Evolutionary conservation across 2,329 filamentous ascomycete species (phyloP).

Genomic region (Coniochaeta ligniaria): DNA sequence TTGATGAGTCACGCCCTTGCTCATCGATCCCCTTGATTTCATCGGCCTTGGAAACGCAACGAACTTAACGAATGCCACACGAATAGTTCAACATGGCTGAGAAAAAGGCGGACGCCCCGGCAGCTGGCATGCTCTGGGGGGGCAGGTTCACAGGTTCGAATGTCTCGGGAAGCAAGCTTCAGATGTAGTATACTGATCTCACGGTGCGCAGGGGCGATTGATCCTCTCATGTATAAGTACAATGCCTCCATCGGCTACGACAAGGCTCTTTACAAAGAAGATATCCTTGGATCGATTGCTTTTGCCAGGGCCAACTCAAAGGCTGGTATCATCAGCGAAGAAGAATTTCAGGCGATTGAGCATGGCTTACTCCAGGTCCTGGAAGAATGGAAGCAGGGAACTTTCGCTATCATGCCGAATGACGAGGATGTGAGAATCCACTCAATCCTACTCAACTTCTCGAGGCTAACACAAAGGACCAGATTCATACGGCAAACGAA

Average conservation of each 20-base stretch:
- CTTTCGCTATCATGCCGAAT: conserved; percentile 43
- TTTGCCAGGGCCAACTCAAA: conserved; percentile 76
- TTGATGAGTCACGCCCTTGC: too few relatives aligned
- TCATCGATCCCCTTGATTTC: too few relatives aligned
- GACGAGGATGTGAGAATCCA: conserved; percentile 35
- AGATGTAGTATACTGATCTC: conserved; percentile 13
- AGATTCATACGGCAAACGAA: conserved; percentile 64
- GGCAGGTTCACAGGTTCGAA: conserved; percentile 42
- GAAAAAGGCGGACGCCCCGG: too few relatives aligned
- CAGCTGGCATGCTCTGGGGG: conserved; percentile 30
- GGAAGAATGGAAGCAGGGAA: conserved; percentile 44
- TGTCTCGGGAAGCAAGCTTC: conserved; percentile 4
- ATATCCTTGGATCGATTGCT: conserved; percentile 73
- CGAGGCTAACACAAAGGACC: conserved; percentile 22
- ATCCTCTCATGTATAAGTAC: conserved; percentile 81
- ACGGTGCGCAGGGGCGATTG: conserved; percentile 58
- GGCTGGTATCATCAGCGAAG: conserved; percentile 62
- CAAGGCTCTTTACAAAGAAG: conserved; percentile 68
- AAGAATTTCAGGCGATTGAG: conserved; percentile 71
- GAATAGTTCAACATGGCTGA: too few relatives aligned
- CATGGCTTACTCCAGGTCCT: conserved; percentile 55
- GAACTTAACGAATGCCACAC: too few relatives aligned
- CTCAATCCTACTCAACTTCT: conserved; percentile 6
- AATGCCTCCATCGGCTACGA: conserved; percentile 79
- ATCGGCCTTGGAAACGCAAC: too few relatives aligned